These are phyloP conservation scores for Fagus crenata DNA, from an alignment of 306 rosid species.

Conservation along the genomic window DNA sequence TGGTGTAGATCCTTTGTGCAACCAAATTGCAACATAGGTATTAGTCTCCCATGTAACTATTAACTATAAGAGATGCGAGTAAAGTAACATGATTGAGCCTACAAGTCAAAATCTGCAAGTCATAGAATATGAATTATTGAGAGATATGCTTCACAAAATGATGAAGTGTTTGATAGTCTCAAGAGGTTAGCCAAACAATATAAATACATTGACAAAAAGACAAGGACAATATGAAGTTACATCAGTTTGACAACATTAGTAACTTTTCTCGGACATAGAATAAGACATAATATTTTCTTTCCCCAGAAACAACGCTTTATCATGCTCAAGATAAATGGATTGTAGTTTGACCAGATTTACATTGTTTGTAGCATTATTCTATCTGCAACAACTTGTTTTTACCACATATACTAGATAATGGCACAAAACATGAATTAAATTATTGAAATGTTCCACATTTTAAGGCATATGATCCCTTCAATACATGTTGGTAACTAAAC, in stretches of 20 bases:
- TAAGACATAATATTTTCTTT: background rate
- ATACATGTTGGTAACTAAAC: constrained; percentile 9
- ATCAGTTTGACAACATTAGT: background rate
- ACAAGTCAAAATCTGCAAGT: background rate
- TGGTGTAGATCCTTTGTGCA: constrained; percentile 20
- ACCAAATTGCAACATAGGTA: background rate
- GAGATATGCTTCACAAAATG: constrained; percentile 6
- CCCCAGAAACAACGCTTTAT: background rate
- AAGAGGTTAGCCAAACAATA: background rate
- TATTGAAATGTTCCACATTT: background rate
- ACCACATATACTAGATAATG: background rate
- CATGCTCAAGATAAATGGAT: background rate
- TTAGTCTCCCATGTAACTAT: background rate
- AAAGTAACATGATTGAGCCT: background rate
- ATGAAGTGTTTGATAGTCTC: constrained; percentile 13
- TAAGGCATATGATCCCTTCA: background rate
- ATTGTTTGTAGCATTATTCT: background rate
- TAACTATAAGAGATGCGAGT: background rate
- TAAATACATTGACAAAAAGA: background rate
- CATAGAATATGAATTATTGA: constrained; percentile 15
- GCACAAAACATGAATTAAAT: background rate
- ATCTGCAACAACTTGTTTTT: too few relatives aligned
- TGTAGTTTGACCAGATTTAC: background rate
- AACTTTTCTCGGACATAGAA: background rate
- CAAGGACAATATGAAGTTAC: background rate